A percentile compares a stretch with the other conserved stretches of the same genome.
phyloP scores from a whole-genome alignment of 2,329 filamentous ascomycete genomes.

The Aspergillus terreus region DNA sequence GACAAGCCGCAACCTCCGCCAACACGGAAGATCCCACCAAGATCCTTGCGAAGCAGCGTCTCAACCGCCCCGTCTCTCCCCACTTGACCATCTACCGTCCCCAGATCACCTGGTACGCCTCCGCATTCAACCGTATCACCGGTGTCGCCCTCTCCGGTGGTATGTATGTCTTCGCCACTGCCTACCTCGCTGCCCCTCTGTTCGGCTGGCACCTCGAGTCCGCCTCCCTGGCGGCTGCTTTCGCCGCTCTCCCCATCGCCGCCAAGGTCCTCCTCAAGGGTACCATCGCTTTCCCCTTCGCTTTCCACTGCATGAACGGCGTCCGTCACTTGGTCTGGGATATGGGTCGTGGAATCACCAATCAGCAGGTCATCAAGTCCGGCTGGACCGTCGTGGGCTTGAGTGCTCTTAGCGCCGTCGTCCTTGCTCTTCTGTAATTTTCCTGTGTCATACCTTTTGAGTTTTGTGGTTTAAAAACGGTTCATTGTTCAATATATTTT shows the following conservation, averaged over 20 bases:
- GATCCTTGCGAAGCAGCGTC: conserved; percentile 78
- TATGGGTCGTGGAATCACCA: conserved; percentile 58
- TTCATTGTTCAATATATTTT: conserved; percentile 19
- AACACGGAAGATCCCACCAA: conserved; percentile 33
- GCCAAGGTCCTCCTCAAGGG: conserved; percentile 60
- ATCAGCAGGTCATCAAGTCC: conserved; percentile 61
- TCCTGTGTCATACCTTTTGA: conserved; percentile 28
- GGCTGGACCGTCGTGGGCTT: conserved; percentile 62
- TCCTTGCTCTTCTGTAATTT: conserved; percentile 44
- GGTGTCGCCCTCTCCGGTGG: conserved; percentile 66
- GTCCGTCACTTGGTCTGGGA: conserved; percentile 71
- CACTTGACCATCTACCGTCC: conserved; percentile 83
- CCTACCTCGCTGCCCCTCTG: conserved; percentile 76
- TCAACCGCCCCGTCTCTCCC: conserved; percentile 75
- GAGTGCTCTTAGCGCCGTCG: conserved; percentile 48
- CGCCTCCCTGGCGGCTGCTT: conserved; percentile 59
- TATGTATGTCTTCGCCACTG: conserved; percentile 74
- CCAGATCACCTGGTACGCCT: conserved; percentile 79
- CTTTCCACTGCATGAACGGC: conserved; percentile 67
- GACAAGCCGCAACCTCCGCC: conserved; percentile 27
- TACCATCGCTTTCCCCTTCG: conserved; percentile 60
- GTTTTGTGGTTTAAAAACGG: conserved; percentile 28
- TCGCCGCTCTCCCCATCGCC: conserved; percentile 58
- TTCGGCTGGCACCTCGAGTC: conserved; percentile 69
- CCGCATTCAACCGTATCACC: conserved; percentile 78